Evolutionary conservation across 192 early-diverging fungal species (phyloP).

Genomic region (Neocallimastix lanati): DNA sequence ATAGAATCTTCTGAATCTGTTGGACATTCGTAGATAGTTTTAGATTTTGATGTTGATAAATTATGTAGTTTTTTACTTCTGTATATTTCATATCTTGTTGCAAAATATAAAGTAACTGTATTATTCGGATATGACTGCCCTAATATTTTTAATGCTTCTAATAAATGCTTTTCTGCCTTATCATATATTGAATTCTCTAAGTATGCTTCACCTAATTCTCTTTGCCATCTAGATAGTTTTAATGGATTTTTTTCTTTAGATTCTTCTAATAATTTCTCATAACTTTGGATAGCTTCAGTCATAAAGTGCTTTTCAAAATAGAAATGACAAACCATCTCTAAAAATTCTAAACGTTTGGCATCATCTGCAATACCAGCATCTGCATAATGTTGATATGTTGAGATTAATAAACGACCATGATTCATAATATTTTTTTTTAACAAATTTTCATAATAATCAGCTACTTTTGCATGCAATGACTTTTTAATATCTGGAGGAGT

Average conservation of each 20-base stretch:
- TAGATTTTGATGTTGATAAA: neutral
- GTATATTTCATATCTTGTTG: slow-evolving; percentile 9
- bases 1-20: slow-evolving; percentile 5
- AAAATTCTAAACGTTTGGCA: slow-evolving; percentile 18
- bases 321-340: slow-evolving; percentile 14
- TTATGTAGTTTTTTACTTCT: slow-evolving; percentile 1
- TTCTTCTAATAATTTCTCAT: slow-evolving; percentile 12
- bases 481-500: slow-evolving; percentile 10
- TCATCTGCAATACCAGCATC: slow-evolving; percentile 12
- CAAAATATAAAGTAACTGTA: slow-evolving; percentile 2
- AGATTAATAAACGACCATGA: slow-evolving; percentile 9
- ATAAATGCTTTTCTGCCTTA: slow-evolving; percentile 12
- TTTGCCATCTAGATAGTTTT: slow-evolving; percentile 16
- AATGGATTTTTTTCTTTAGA: slow-evolving; percentile 3
- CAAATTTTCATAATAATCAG: slow-evolving; percentile 18
- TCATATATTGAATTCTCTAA: slow-evolving; percentile 9
- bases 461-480: slow-evolving; percentile 25
- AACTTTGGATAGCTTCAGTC: slow-evolving; percentile 22
- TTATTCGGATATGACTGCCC: slow-evolving; percentile 11
- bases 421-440: slow-evolving; percentile 14
- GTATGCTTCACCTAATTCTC: slow-evolving; percentile 27
- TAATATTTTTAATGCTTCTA: slow-evolving; percentile 10
- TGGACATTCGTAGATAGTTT: neutral
- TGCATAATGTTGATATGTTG: slow-evolving; percentile 23
- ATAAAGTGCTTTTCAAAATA: slow-evolving; percentile 17